Evolutionary conservation across 768 basidiomycete genomes (phyloP), one percentile per base, ranked within the genome.

Genomic region (Macrolepiota fuliginosa): DNA sequence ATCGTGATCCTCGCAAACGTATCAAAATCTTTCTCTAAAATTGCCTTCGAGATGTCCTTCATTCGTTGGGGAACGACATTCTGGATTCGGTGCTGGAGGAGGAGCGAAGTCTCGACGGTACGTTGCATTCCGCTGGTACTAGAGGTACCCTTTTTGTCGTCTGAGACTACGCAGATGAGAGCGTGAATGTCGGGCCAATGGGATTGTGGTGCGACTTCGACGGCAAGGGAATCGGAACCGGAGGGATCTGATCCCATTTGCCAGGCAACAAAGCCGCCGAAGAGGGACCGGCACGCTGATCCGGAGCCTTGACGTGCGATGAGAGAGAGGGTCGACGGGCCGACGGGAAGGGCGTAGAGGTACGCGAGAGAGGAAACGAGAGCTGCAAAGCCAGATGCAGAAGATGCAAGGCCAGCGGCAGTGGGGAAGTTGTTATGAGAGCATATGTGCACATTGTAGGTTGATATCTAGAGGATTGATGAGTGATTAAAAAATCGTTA

Each of bases 381-480:
- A 0, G 97, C 97, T 3, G 97, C 96, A 68, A 98, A 96, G 15
- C 97, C 97, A 0, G 95, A 93, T 0, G 97, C 97, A 36, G 96
- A 98, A 0, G 96, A 98, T 1, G 97, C 97, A 49, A 99, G 87
- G 3, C 97, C 97, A 0, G 97, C 97, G 13, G 97, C 97, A 13
- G 97, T 99, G 32, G 97, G 97, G 82, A 99, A 98, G 80, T 98
- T 98, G 83, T 99, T 99, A 78, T 86, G 89, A 6, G 96, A 98
- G 60, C 87, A 86, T 68, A 99, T 94, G 77, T 94, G 95, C 3
- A 98, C 85, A 17, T 83, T 77, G 73, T 78, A 91, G 15, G 77
- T 66, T 0, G 94, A 91, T 39, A 96, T 74, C 89, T 92, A 67
- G 35, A 57, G 29, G 42, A 56, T 62, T 58, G 67, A 13, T 64